Evolutionary conservation across 2,329 filamentous ascomycete species (phyloP), one percentile per base, ranked within the genome.

Genomic region (Reticulascus tulasneorum): DNA sequence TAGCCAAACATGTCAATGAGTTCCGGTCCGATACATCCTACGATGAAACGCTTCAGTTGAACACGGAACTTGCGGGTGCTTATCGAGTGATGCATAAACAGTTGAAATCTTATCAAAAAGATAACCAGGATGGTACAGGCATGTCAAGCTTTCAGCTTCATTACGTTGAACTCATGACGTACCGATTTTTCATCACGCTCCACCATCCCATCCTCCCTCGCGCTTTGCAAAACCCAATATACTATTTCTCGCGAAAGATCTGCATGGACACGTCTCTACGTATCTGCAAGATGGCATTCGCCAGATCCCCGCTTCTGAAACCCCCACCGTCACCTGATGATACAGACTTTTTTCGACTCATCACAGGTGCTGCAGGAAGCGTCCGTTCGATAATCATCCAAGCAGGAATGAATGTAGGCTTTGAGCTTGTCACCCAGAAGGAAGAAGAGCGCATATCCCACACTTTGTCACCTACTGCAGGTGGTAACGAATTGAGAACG

Each of bases 231-330:
- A 62, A 75, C 24, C 67, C 70, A 1, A 59, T 61, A 2, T 75
- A 67, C 42, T 73, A 73, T 51, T 77, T 72, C 51, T 75, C 71
- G 0, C 64, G 70, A 15, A 73, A 74, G 40, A 64, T 73, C 32
- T 63, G 61, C 26, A 57, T 71, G 9, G 69, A 73, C 46, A 56
- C 53, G 3, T 48, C 58, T 1, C 40, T 62, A n/a, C 43, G 37
- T 2, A 12, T 46, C 5, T 36, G 24, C 7, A 56, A 56, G 32
- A 48, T 56, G 6, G 38, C 42, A 1, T 47, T 48, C 0, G 38
- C 48, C 2, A 3, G 44, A 40, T 7, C 33, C 44, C 4, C 38
- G 40, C 12, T 26, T 32, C 22, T 11, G n/a, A 11, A n/a, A 18
- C 39, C 7, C 37, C 33, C 3, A 11, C 21, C 3, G 16, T 13